Percentiles rank a stretch among this genome's conserved stretches.
Conservation (phyloP, 768 basidiomycete species). For the Tricholoma matsutake region DNA sequence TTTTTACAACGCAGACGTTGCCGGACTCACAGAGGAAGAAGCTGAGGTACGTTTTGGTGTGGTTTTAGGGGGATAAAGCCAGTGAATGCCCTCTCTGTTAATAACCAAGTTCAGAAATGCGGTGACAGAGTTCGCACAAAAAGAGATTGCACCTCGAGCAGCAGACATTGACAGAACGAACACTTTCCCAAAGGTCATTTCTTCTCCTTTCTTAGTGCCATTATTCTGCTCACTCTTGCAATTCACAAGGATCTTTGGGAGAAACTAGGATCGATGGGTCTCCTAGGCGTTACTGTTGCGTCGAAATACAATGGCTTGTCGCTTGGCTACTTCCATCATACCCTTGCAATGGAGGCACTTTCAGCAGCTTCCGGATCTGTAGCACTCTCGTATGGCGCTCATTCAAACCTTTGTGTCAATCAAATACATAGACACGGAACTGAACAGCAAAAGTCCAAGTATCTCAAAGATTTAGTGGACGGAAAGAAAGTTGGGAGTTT, state of each 20-base stretch:
- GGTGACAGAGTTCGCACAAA: constrained; percentile 74
- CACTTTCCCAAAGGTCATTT: constrained; percentile 64
- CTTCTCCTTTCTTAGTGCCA: background rate
- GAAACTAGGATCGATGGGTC: constrained; percentile 89
- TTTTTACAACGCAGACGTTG: constrained; percentile 69
- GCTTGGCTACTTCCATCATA: constrained; percentile 84
- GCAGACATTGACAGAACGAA: constrained; percentile 85
- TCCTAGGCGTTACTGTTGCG: constrained; percentile 83
- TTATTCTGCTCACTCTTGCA: constrained; percentile 6
- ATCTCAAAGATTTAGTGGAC: constrained; percentile 74
- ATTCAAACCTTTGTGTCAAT: constrained; percentile 87
- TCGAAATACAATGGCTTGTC: constrained; percentile 79
- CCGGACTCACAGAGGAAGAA: constrained; percentile 79
- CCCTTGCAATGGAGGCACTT: constrained; percentile 92
- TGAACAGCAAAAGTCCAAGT: constrained; percentile 77
- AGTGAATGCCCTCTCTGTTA: background rate
- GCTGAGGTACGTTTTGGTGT: constrained; percentile 51
- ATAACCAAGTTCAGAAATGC: constrained; percentile 73
- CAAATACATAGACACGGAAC: constrained; percentile 87
- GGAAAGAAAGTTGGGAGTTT: constrained; percentile 86
- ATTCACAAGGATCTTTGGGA: constrained; percentile 72
- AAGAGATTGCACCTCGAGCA: constrained; percentile 83
- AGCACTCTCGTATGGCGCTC: constrained; percentile 88
- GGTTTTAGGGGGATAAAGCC: background rate
- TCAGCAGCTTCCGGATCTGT: constrained; percentile 90